phyloP scores from a whole-genome alignment of 2,329 filamentous ascomycete species.

The Paecilomyces sp. region DNA sequence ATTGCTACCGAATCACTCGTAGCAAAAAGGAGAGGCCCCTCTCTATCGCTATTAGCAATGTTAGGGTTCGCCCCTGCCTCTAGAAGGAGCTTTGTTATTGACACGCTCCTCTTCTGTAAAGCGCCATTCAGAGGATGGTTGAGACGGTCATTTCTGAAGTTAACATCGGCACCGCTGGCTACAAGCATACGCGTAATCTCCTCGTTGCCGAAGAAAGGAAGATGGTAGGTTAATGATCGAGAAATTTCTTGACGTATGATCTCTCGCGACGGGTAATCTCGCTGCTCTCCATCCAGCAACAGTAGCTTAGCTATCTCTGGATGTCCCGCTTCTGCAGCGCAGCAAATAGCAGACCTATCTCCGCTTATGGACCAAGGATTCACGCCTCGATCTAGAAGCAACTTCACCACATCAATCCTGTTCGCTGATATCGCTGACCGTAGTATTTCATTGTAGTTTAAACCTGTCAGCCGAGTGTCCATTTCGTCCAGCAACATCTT shows the following conservation, averaged over 20 bases:
- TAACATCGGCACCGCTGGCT: not conserved
- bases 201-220: not conserved
- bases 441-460: not conserved
- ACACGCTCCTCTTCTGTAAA: not conserved
- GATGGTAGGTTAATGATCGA: not conserved
- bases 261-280: not conserved
- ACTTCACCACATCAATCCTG: not conserved
- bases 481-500: not conserved
- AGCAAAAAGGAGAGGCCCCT: not conserved
- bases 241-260: not conserved
- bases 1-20: no score
- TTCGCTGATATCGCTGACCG: not conserved
- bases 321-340: not conserved
- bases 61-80: not conserved
- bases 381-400: not conserved
- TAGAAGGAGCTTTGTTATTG: not conserved
- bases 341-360: not conserved
- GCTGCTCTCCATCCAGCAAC: not conserved
- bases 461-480: not conserved
- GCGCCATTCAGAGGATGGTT: not conserved
- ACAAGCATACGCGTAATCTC: not conserved
- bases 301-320: not conserved
- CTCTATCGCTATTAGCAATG: not conserved
- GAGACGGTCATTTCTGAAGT: not conserved
- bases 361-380: not conserved